Base-by-base conservation (phyloP, 148 eudicot genomes). In the Persicaria tinctoria region DNA sequence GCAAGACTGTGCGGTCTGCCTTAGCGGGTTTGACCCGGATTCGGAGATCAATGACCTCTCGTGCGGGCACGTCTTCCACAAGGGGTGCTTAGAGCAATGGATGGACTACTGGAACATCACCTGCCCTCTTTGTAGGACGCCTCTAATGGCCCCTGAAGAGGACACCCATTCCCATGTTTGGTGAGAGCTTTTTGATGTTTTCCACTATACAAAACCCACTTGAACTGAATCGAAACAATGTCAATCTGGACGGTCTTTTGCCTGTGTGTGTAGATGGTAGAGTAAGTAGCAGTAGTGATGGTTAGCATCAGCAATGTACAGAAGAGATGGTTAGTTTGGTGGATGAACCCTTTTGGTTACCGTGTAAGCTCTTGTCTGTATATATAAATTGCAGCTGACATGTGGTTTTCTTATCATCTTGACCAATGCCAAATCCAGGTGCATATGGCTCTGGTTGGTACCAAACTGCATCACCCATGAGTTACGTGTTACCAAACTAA, bases 71-170 rank as follows among this genome's bases (percentile, higher is more conserved):
- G 80, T 87, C 18, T 89, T 85, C 69, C 87, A 85, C 48, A 80
- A 75, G 75, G 38, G 53, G 5, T 85, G 90, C 57, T 62, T 89
- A 12, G 90, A 86, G 81, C 84, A 81, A 53, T 85, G 88, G 90
- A 32, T 86, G 47, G 80, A 81, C 68, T 81, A 74, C 41, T 84
- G 88, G 87, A 79, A 82, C 63, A 75, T 74, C 55, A 88, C 89
- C 3, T 88, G 91, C 82, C 91, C 91, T 27, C 86, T 84, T 59
- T 88, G 91, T 71, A 78, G 91, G 82, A 88, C 83, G 10, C 69
- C 64, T 51, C 56, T 88, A 78, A 46, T 86, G 66, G 76, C 78
- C 46, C 79, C 76, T 32, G 85, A 81, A 55, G 82, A 74, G 3
- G 84, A 78, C 38, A 9, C 53, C 1, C 57, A 55, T 20, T 53